Evolutionary conservation across 176 grass and related monocot species (phyloP).

Genomic region (Musa schizocarpa): DNA sequence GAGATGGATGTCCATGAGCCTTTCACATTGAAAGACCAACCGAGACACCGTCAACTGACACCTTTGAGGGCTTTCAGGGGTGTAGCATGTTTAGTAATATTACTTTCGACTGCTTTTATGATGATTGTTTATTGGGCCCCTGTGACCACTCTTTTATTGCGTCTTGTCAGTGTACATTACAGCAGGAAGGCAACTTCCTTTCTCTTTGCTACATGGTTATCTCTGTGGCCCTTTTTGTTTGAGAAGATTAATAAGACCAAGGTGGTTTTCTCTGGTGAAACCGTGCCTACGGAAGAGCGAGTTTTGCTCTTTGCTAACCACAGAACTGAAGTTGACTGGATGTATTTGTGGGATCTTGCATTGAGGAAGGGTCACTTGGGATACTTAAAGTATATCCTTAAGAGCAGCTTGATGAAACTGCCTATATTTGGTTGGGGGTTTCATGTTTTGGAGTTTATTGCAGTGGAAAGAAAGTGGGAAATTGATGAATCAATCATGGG

Average conservation of each 20-base stretch:
- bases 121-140: constrained; percentile 71
- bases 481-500: constrained; percentile 70
- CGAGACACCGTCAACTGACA: constrained; percentile 41
- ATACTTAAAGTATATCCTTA: constrained; percentile 90
- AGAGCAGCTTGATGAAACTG: constrained; percentile 95
- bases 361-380: constrained; percentile 71
- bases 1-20: constrained; percentile 12
- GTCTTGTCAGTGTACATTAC: constrained; percentile 63
- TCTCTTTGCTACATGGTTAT: constrained; percentile 77
- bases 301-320: constrained; percentile 86
- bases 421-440: constrained; percentile 89
- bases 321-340: constrained; percentile 96
- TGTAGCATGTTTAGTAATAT: constrained; percentile 54
- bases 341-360: constrained; percentile 97
- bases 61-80: constrained; percentile 45
- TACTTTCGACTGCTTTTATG: constrained; percentile 58
- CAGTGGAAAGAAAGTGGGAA: constrained; percentile 88
- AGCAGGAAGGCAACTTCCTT: constrained; percentile 76
- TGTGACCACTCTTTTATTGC: constrained; percentile 44
- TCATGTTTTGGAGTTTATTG: constrained; percentile 83
- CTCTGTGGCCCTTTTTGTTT: constrained; percentile 83
- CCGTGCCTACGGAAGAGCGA: constrained; percentile 38
- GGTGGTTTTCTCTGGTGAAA: constrained; percentile 80
- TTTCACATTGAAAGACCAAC: constrained; percentile 28
- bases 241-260: constrained; percentile 88